These are phyloP conservation scores for Cutaneotrichosporon cutaneum DNA, from an alignment of 1,284 basidiomycete genomes.

Conservation along the genomic window DNA sequence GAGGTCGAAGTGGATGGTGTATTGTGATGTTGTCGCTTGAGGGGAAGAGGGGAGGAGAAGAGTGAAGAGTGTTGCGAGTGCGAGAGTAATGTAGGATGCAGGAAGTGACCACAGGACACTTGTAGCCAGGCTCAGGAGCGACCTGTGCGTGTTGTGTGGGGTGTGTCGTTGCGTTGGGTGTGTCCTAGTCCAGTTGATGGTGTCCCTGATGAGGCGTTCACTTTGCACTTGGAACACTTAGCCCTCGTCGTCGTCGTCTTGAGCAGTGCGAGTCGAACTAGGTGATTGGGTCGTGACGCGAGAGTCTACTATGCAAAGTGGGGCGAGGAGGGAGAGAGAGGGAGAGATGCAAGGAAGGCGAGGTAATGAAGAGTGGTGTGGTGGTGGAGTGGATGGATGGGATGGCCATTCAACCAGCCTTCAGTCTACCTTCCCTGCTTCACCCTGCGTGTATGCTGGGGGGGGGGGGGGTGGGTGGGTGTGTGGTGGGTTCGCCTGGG, in stretches of 20 bases:
- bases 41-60: conserved; percentile 2
- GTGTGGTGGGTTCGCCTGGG: background rate
- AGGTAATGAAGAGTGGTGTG: background rate
- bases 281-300: background rate
- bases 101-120: background rate
- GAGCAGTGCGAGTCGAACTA: background rate
- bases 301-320: background rate
- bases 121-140: background rate
- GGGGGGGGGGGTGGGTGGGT: too few relatives aligned
- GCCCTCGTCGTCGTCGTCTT: background rate
- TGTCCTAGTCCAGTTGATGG: background rate
- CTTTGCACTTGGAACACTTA: background rate
- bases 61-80: conserved; percentile 11
- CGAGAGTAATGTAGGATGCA: conserved; percentile 5
- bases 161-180: background rate
- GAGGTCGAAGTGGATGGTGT: background rate
- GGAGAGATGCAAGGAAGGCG: background rate
- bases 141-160: background rate
- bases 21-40: background rate
- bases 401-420: background rate
- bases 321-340: background rate
- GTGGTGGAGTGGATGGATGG: background rate
- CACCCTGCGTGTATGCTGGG: background rate
- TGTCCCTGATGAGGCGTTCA: background rate
- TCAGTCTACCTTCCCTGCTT: background rate